These are phyloP conservation scores for Phytophthora syringae DNA, from an alignment of 352 stramenopile species.

Conservation along the genomic window DNA sequence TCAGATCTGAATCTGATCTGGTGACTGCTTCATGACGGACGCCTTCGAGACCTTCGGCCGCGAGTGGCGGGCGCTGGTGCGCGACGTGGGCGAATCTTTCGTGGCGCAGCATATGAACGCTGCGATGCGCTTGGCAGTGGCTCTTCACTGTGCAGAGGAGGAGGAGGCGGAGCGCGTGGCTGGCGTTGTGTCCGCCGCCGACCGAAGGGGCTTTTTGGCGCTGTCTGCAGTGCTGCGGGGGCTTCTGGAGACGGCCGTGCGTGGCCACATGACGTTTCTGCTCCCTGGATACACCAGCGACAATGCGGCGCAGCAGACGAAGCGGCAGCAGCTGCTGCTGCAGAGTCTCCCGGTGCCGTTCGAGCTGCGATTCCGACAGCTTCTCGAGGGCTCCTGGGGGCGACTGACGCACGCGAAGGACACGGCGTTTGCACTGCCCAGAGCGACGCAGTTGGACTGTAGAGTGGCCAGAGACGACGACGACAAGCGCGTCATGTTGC, in stretches of 20 bases:
- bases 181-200: conserved; percentile 21
- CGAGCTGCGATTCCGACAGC: conserved; percentile 44
- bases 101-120: conserved; percentile 33
- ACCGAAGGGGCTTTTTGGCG: conserved; percentile 48
- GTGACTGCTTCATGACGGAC: conserved; percentile 6
- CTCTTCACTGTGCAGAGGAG: conserved; percentile 34
- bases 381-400: conserved; percentile 46
- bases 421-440: conserved; percentile 40
- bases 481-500: conserved; percentile 44
- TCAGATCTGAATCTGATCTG: background rate
- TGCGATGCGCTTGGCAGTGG: conserved; percentile 41
- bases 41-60: conserved; percentile 39
- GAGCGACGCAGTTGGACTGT: conserved; percentile 50
- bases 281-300: conserved; percentile 27
- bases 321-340: conserved; percentile 42
- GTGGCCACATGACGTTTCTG: conserved; percentile 63
- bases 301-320: conserved; percentile 27
- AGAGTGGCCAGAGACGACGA: conserved; percentile 20
- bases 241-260: conserved; percentile 52
- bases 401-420: conserved; percentile 14
- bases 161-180: conserved; percentile 2
- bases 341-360: conserved; percentile 55
- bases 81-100: conserved; percentile 30
- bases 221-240: conserved; percentile 45
- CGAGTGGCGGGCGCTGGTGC: conserved; percentile 57